phyloP scores from a whole-genome alignment of 176 grass and related monocot genomes.

The Aegilops speltoides region DNA sequence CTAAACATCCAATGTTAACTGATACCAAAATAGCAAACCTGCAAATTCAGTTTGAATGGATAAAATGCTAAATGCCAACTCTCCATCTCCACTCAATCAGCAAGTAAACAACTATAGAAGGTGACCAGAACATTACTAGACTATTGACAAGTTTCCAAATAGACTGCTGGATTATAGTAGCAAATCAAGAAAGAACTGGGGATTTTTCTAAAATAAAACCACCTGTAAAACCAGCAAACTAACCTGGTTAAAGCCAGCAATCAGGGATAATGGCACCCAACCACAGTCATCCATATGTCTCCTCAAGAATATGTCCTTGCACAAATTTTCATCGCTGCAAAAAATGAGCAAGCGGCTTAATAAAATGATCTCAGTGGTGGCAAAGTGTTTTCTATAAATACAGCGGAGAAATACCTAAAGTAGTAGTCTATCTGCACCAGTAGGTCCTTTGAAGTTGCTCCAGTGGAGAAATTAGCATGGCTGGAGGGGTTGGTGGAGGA shows the following conservation, averaged over 20 bases:
- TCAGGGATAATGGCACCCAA: conserved; percentile 81
- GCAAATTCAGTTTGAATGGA: background rate
- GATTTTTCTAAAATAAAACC: background rate
- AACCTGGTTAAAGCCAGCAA: conserved; percentile 75
- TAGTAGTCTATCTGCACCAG: conserved; percentile 87
- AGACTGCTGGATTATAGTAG: conserved; percentile 2
- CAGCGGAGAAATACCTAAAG: conserved; percentile 64
- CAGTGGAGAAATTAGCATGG: conserved; percentile 41
- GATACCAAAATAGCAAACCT: background rate
- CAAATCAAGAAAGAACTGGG: background rate
- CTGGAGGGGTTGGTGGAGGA: conserved; percentile 46
- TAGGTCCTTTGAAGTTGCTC: conserved; percentile 45
- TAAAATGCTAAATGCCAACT: background rate
- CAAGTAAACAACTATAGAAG: background rate
- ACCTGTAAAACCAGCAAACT: conserved; percentile 27
- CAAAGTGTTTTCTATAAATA: background rate
- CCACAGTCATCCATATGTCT: conserved; percentile 83
- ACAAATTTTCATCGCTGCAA: conserved; percentile 80
- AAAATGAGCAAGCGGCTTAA: conserved; percentile 23
- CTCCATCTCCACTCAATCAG: background rate
- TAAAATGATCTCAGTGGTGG: background rate
- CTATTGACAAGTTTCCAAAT: background rate
- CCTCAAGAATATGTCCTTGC: conserved; percentile 80
- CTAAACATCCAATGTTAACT: background rate
- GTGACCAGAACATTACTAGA: conserved; percentile 9